Evolutionary conservation across 2,329 filamentous ascomycete genomes (phyloP).

Genomic region (Elsinoe ampelina): DNA sequence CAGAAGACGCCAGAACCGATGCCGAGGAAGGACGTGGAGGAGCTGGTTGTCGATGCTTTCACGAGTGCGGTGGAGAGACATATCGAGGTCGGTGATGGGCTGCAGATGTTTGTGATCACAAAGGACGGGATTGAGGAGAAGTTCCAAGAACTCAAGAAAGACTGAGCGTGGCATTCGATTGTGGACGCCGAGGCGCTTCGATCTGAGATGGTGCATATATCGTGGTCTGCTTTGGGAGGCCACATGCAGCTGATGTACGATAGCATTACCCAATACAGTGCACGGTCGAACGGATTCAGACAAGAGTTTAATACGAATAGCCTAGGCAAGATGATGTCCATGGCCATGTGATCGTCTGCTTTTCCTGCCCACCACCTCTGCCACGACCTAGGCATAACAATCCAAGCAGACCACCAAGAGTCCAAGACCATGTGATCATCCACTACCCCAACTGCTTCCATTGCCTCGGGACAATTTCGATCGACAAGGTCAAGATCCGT

Average conservation of each 20-base stretch:
- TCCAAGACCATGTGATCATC: neutral
- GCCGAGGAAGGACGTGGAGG: constrained; percentile 64
- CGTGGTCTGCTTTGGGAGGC: no score
- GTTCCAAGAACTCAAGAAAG: constrained; percentile 77
- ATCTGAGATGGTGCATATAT: neutral
- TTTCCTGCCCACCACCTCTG: no score
- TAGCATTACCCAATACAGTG: neutral
- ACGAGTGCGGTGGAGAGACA: constrained; percentile 96
- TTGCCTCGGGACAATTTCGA: constrained; percentile 6
- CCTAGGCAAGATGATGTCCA: neutral
- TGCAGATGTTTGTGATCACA: constrained; percentile 94
- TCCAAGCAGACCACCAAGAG: neutral
- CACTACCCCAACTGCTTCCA: neutral
- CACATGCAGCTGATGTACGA: neutral
- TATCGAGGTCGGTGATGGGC: constrained; percentile 92
- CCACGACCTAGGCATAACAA: no score
- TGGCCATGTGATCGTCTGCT: no score
- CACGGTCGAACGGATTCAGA: neutral
- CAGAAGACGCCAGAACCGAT: constrained; percentile 61
- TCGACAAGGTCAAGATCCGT: neutral
- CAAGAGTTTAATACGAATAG: neutral
- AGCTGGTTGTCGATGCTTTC: constrained; percentile 91
- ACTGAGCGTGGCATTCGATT: constrained; percentile 40
- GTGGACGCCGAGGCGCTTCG: neutral
- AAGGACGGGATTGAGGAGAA: constrained; percentile 80